Conservation (phyloP, 2,329 filamentous ascomycete species). For the Epichloe scottii region DNA sequence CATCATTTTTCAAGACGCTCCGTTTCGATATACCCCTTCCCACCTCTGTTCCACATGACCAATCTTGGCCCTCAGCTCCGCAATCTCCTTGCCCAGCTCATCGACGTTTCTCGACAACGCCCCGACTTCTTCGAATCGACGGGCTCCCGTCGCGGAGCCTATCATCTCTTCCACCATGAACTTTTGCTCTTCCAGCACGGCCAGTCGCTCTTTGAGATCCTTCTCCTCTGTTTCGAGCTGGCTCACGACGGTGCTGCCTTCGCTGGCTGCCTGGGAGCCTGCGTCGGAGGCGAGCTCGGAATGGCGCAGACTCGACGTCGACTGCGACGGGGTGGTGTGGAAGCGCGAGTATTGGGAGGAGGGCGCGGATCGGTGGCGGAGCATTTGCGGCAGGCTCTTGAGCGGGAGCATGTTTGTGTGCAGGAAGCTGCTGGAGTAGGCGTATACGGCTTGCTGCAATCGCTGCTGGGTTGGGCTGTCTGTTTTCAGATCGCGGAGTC, state of each 20-base stretch:
- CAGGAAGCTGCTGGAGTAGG: constrained; percentile 69
- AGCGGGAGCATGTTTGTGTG: constrained; percentile 86
- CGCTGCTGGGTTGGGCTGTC: constrained; percentile 58
- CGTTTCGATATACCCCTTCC: constrained; percentile 37
- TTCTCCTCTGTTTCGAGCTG: constrained; percentile 72
- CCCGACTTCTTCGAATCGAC: constrained; percentile 77
- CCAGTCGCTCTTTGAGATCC: constrained; percentile 62
- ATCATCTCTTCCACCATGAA: constrained; percentile 86
- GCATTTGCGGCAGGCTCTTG: constrained; percentile 57
- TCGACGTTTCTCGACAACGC: constrained; percentile 70
- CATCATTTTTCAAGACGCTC: not conserved
- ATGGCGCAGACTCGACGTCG: constrained; percentile 29
- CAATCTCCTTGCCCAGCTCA: constrained; percentile 70
- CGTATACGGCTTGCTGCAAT: constrained; percentile 71
- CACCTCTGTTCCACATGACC: constrained; percentile 49
- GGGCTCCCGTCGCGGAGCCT: constrained; percentile 57
- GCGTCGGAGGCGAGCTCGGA: constrained; percentile 36
- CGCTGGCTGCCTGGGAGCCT: constrained; percentile 30
- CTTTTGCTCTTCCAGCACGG: constrained; percentile 81
- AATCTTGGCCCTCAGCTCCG: constrained; percentile 50
- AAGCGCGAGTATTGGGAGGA: constrained; percentile 18
- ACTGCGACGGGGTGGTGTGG: constrained; percentile 22
- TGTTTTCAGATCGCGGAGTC: constrained; percentile 68
- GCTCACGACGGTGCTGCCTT: constrained; percentile 40
- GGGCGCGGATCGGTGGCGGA: constrained; percentile 31